Conservation (phyloP, 164 flowering plant genomes). For the Berberis vulgaris region DNA sequence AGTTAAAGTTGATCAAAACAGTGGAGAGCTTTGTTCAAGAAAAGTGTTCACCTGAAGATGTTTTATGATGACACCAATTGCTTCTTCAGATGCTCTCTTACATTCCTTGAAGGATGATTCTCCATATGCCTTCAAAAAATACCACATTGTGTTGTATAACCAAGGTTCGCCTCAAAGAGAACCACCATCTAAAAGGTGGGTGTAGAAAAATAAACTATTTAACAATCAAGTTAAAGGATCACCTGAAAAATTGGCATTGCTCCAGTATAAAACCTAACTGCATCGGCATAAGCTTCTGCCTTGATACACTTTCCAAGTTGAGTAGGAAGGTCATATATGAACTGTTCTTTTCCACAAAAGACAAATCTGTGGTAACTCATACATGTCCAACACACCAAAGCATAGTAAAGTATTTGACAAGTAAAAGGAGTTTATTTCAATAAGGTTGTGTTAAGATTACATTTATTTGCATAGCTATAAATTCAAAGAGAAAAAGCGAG, state of each 20-base stretch:
- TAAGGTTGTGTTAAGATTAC: too few relatives aligned
- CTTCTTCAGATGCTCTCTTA: slow-evolving; percentile 90
- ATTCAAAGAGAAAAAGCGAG: too few relatives aligned
- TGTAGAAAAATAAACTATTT: not conserved
- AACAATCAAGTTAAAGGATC: slow-evolving; percentile 5
- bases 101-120: slow-evolving; percentile 95
- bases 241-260: slow-evolving; percentile 98
- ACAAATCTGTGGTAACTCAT: slow-evolving; percentile 30
- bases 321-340: slow-evolving; percentile 92
- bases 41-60: slow-evolving; percentile 54
- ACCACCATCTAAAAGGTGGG: not conserved
- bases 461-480: too few relatives aligned
- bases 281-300: slow-evolving; percentile 93
- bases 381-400: slow-evolving; percentile 15
- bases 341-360: slow-evolving; percentile 65
- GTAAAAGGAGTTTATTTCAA: not conserved
- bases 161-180: not conserved
- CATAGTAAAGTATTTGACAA: not conserved
- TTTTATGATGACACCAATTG: slow-evolving; percentile 47
- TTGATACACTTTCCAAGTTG: slow-evolving; percentile 88
- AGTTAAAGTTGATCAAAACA: too few relatives aligned
- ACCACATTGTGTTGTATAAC: not conserved
- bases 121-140: slow-evolving; percentile 66
- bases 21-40: not conserved
- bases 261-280: slow-evolving; percentile 81